Evolutionary conservation across 768 basidiomycete genomes (phyloP), one percentile per base, ranked within the genome.

Genomic region (Pleurotus giganteus): DNA sequence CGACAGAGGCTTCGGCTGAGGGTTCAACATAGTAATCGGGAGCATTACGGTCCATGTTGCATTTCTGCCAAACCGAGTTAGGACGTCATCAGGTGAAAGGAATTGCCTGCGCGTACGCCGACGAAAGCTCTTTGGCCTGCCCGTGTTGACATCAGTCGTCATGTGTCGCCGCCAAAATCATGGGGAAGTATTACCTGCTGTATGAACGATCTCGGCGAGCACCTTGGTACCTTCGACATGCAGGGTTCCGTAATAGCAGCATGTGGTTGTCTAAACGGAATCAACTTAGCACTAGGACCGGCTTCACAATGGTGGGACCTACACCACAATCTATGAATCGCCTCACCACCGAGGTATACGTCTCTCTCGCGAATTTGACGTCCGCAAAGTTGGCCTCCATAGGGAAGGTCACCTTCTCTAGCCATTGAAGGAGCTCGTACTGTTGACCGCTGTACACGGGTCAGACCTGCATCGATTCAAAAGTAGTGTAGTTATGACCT

Each of bases 341-440:
- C 32, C 81, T 76, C 27, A 97, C 88, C 31, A 93, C 89, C 9
- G 80, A 75, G 13, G 77, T 66, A 62, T 98, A 98, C 0, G 83
- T 75, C 39, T 70, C 75, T 32, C 72, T 68, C 2, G 96, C 94
- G 68, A 92, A 94, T 2, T 74, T 69, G 2, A 77, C 55, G 61
- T 96, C 84, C 9, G 71, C 60, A 65, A 94, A 98, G 55, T 80
- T 85, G 23, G 82, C 76, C 66, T 98, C 96, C 65, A 82, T 83
- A 0, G 96, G 96, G 68, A 96, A 98, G 2, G 94, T 97, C 54
- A 91, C 76, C 21, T 87, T 73, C 21, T 81, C 65, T 23, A 96
- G 80, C 96, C 96, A 98, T 57, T 92, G 89, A 11, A 98, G 77
- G 3, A 98, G 85, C 64, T 96, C 83, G 62, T 88, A 85, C 60